A percentile compares a stretch with the other conserved stretches of the same genome.
Evolutionary conservation across 352 stramenopile genomes (phyloP).

Genomic region (Pythium rishiriense): DNA sequence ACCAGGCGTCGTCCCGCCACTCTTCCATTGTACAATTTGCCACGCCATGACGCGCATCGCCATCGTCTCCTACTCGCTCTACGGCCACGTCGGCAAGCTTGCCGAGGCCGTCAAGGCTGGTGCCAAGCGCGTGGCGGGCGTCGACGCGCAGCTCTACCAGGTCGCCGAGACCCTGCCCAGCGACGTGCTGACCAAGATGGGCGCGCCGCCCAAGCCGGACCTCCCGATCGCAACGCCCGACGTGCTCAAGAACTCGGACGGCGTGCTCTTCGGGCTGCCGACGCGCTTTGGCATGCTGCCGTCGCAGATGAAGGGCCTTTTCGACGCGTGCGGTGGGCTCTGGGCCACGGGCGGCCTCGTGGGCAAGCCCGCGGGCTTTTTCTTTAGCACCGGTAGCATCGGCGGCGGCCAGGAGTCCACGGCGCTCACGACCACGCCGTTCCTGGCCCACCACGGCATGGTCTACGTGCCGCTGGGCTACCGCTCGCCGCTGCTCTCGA

Average conservation of each 20-base stretch:
- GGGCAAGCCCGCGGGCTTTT: slow-evolving; percentile 65
- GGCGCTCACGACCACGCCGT: slow-evolving; percentile 51
- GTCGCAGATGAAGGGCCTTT: slow-evolving; percentile 74
- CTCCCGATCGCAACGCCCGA: slow-evolving; percentile 43
- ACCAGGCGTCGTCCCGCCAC: background rate
- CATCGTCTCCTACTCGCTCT: slow-evolving; percentile 58
- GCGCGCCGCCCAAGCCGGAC: slow-evolving; percentile 48
- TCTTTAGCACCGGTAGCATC: slow-evolving; percentile 56
- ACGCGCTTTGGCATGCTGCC: slow-evolving; percentile 62
- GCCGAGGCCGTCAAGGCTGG: slow-evolving; percentile 50
- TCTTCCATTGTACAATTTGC: background rate
- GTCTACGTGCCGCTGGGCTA: slow-evolving; percentile 68
- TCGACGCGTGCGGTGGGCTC: slow-evolving; percentile 63
- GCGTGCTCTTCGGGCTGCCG: slow-evolving; percentile 73
- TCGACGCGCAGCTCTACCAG: slow-evolving; percentile 46
- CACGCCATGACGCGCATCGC: slow-evolving; percentile 18
- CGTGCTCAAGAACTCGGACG: slow-evolving; percentile 57
- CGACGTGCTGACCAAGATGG: slow-evolving; percentile 65
- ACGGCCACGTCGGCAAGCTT: slow-evolving; percentile 66
- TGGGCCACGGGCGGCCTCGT: slow-evolving; percentile 57
- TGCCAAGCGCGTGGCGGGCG: slow-evolving; percentile 44
- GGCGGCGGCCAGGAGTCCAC: slow-evolving; percentile 75
- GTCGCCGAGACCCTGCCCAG: slow-evolving; percentile 60
- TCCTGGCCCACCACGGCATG: slow-evolving; percentile 76
- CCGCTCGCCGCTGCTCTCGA: slow-evolving; percentile 27